phyloP scores from a whole-genome alignment of 306 rosid species.

The Glycyrrhiza uralensis region DNA sequence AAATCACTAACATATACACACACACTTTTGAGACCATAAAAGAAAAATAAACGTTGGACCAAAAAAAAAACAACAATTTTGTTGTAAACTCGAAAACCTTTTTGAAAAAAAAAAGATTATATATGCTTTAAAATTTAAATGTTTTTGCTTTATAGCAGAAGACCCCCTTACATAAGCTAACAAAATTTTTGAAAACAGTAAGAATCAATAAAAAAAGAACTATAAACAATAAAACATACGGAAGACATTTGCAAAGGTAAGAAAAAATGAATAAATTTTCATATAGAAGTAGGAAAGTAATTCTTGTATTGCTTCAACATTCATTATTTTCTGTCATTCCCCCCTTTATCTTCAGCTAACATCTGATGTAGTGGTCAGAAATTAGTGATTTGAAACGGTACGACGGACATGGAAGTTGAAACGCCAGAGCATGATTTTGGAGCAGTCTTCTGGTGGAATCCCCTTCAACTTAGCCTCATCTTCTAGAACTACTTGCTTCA shows the following conservation, averaged over 20 bases:
- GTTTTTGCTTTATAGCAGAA: conserved; percentile 11
- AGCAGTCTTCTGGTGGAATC: conserved; percentile 79
- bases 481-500: conserved; percentile 93
- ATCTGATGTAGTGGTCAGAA: conserved; percentile 13
- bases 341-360: conserved; percentile 6
- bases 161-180: conserved; percentile 14
- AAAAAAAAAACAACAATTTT: not conserved
- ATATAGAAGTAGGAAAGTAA: not conserved
- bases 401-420: conserved; percentile 39
- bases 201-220: conserved; percentile 21
- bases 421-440: conserved; percentile 81
- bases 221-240: not conserved
- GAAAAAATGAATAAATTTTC: conserved; percentile 24
- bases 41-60: not conserved
- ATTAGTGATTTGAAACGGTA: conserved; percentile 33
- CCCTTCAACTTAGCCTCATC: conserved; percentile 82
- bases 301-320: conserved; percentile 17
- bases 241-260: not conserved
- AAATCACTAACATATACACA: not conserved
- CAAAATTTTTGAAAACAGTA: not conserved
- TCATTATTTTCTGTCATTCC: not conserved
- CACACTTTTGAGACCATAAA: not conserved
- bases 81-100: not conserved
- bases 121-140: not conserved
- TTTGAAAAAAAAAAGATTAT: not conserved